phyloP scores from a whole-genome alignment of 208 protist species.

The Leishmania guyanensis region DNA sequence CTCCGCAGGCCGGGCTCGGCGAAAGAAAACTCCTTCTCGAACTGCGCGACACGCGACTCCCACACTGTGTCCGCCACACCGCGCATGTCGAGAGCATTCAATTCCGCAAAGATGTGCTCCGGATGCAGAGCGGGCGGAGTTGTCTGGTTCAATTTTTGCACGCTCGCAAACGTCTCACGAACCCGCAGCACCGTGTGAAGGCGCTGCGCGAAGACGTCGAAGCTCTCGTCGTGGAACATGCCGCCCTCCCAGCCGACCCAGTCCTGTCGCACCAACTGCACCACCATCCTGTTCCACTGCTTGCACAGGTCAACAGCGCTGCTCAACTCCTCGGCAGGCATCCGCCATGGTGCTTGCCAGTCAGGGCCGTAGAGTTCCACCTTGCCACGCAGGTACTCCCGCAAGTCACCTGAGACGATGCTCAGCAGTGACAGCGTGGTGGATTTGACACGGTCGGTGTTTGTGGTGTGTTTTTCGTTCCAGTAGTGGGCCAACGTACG shows the following conservation, averaged over 20 bases:
- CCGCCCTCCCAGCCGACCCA: conserved; percentile 82
- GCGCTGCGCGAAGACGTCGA: conserved; percentile 62
- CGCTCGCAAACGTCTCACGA: conserved; percentile 58
- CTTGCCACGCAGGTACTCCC: conserved; percentile 81
- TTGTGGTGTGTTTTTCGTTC: conserved; percentile 42
- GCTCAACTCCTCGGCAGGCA: conserved; percentile 56
- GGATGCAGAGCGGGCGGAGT: conserved; percentile 60
- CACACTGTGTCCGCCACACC: conserved; percentile 46
- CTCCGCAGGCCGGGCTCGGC: conserved; percentile 71
- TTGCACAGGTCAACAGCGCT: conserved; percentile 60
- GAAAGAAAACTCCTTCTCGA: conserved; percentile 87
- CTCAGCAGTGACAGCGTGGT: conserved; percentile 79
- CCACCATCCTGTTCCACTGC: conserved; percentile 65
- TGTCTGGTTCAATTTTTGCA: conserved; percentile 38
- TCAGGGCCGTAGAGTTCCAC: conserved; percentile 71
- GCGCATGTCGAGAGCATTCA: conserved; percentile 67
- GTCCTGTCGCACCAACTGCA: conserved; percentile 49
- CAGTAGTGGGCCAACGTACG: conserved; percentile 63
- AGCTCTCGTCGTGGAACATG: conserved; percentile 71
- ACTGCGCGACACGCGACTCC: conserved; percentile 58
- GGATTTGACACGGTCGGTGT: conserved; percentile 69
- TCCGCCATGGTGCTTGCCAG: conserved; percentile 84
- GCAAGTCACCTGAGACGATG: conserved; percentile 85
- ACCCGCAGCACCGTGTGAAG: conserved; percentile 77
- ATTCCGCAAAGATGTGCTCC: conserved; percentile 75